A percentile compares a stretch with the other conserved stretches of the same genome.
Evolutionary conservation across 2,329 filamentous ascomycete genomes (phyloP).

Genomic region (Paramyrothecium sp.): DNA sequence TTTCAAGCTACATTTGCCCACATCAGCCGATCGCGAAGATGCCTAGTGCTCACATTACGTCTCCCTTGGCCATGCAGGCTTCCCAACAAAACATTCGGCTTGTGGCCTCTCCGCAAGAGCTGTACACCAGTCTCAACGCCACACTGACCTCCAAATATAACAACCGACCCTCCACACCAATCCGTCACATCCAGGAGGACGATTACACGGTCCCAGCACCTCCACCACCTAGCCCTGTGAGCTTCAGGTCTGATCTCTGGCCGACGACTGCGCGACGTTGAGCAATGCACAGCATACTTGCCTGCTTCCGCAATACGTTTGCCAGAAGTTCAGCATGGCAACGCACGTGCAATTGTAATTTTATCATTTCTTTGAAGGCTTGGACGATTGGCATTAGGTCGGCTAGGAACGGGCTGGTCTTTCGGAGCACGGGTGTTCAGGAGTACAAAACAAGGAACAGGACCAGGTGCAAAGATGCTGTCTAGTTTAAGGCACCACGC

Average conservation of each 20-base stretch:
- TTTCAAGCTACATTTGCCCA: no score
- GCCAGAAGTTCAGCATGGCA: neutral
- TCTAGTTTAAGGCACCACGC: no score
- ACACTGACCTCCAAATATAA: constrained; percentile 44
- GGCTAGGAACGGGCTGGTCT: neutral
- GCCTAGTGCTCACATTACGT: constrained; percentile 33
- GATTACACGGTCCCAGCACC: constrained; percentile 66
- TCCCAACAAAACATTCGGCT: constrained; percentile 43
- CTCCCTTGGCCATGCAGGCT: constrained; percentile 47
- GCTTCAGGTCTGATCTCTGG: constrained; percentile 59
- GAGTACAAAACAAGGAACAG: neutral
- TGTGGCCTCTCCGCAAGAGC: constrained; percentile 43
- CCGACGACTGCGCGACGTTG: constrained; percentile 31
- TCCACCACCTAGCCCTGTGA: constrained; percentile 63
- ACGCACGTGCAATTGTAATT: neutral
- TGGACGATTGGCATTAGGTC: neutral
- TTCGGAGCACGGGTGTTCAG: neutral
- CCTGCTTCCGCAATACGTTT: neutral
- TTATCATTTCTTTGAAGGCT: neutral
- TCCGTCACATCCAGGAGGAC: constrained; percentile 51
- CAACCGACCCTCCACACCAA: constrained; percentile 41
- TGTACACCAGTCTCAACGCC: constrained; percentile 52
- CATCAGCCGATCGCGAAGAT: constrained; percentile 19
- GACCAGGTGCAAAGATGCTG: no score
- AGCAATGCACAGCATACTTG: constrained; percentile 1